Evolutionary conservation across 768 basidiomycete species (phyloP).

Genomic region (Hericium coralloides): DNA sequence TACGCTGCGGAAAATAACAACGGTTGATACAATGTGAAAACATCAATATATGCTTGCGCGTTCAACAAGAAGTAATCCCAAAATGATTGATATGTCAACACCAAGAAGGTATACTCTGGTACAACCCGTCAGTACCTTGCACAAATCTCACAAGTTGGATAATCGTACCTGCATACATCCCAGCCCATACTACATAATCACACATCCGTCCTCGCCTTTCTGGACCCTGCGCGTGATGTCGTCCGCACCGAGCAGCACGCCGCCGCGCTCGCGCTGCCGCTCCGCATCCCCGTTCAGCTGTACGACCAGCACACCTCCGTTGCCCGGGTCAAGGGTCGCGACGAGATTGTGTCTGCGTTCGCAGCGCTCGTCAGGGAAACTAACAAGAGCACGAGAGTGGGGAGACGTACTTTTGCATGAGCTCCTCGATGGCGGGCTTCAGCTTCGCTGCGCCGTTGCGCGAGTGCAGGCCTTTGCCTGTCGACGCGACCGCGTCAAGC

Average conservation of each 20-base stretch:
- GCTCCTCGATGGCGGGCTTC: constrained; percentile 83
- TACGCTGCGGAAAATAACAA: too few species aligned
- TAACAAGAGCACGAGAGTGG: too few species aligned
- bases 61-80: too few species aligned
- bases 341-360: constrained; percentile 21
- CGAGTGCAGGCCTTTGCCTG: constrained; percentile 87
- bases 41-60: too few species aligned
- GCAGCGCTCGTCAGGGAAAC: background rate
- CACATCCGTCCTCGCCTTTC: constrained; percentile 43
- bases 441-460: constrained; percentile 70
- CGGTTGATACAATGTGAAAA: too few species aligned
- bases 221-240: constrained; percentile 50
- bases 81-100: too few species aligned
- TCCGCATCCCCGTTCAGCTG: constrained; percentile 37
- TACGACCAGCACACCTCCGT: constrained; percentile 80
- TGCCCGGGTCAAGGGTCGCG: constrained; percentile 68
- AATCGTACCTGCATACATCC: background rate
- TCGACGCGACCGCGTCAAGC: background rate
- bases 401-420: constrained; percentile 61
- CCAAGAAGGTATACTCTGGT: too few species aligned
- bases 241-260: constrained; percentile 39
- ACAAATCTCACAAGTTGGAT: too few species aligned
- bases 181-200: constrained; percentile 44
- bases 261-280: constrained; percentile 11
- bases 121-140: too few species aligned